Evolutionary conservation across 331 rosid species (phyloP), one percentile per base, ranked within the genome.

Genomic region (Cydonia oblonga): DNA sequence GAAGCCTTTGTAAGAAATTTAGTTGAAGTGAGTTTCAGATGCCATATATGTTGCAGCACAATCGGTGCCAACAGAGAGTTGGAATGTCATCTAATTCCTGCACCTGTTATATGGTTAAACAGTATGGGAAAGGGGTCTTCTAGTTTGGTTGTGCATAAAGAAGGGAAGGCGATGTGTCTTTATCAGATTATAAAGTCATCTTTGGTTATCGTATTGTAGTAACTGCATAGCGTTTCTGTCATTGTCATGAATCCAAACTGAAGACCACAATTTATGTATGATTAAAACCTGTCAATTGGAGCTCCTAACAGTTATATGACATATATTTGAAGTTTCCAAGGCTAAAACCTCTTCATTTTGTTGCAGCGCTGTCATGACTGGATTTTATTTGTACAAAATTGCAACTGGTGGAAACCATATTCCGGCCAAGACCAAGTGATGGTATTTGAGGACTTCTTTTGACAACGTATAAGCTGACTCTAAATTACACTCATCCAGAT

Each of bases 341-440:
- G 62, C 70, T 77, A 64, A 35, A 63, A 68, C 25, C 3, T 18
- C 15, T 59, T 61, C 28, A 14, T 63, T 76, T 66, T 65, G 52
- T 5, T 84, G 89, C 87, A 91, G 92, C 63, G 89, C 81, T 74
- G 65, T 91, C 69, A 91, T 91, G 96, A 87, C 90, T 32, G 70
- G 53, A 25, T 89, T 91, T 81, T 89, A 87, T 83, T 81, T 91
- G 81, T 85, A 51, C 92, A 91, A 91, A 86, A 70, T 87, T 35
- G 88, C 84, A 70, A 89, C 84, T 4, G 97, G 97, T 13, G 97
- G 97, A 73, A 91, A 91, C 84, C 92, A 85, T 70, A 71, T 89
- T 71, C 85, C 91, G 40, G 77, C 84, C 38, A 91, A 91, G 84
- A 86, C 81, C 9, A 81, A 90, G 74, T 88, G 68, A 90, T 72